Base-by-base conservation (phyloP, 2,329 filamentous ascomycete species). In the Hypocrella siamensis region DNA sequence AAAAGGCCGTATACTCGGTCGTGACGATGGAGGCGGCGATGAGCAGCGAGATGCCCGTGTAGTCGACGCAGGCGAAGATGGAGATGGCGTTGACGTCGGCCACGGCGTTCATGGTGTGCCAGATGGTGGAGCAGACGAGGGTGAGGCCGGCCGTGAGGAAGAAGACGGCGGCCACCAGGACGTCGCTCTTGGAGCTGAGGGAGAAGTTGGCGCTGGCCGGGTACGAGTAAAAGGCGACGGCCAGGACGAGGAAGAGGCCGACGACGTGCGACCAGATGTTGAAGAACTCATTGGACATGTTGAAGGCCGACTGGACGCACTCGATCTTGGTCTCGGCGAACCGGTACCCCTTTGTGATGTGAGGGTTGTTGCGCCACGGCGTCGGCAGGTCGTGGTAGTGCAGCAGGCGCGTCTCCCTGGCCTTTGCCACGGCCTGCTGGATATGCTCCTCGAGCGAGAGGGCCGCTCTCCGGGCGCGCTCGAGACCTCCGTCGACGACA, bases 21-120 rank as follows among this genome's bases (percentile, higher is more conserved):
- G 90, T 94, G 70, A 96, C 84, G 59, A 98, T 98, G 35, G 83
- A 93, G 8, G 90, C 85, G 3, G 90, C 84, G 32, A 98, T 90
- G 17, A 98, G 70, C 31, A 98, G 65, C 2, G 86, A 93, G 43
- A 98, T 98, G 34, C 90, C 90, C 0, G 90, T 96, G 58, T 98
- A 98, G 55, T 98, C 90, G 36, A 98, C 85, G 53, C 90, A 98
- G 14, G 90, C 90, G 47, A 98, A 96, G 38, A 85, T 79, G 51
- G 93, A 90, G 58, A 98, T 79, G 26, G 93, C 71, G 15, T 75
- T 73, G 46, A 93, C 77, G 43, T 93, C 82, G 14, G 88, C 85
- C 33, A 96, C 92, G 45, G 83, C 84, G 60, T 88, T 93, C 85
- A 98, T 96, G 17, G 90, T 94, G 60, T 98, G 90, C 90, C 90